phyloP scores from a whole-genome alignment of 805 yeast species.

The Candida sakaeoensis region DNA sequence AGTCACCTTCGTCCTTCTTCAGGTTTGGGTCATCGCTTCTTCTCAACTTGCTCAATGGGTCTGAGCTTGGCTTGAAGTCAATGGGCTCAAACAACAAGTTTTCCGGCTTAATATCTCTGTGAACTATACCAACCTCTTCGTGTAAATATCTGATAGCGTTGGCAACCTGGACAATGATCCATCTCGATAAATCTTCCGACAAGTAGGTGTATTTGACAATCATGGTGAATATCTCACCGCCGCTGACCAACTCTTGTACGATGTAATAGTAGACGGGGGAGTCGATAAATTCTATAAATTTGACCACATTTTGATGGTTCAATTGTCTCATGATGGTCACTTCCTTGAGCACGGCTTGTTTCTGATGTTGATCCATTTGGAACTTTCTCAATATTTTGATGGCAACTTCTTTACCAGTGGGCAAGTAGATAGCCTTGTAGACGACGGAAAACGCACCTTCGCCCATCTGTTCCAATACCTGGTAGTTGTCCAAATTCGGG shows the following conservation, averaged over 20 bases:
- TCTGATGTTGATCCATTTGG: conserved; percentile 58
- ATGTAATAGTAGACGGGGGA: conserved; percentile 59
- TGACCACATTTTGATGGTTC: conserved; percentile 61
- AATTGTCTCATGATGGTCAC: conserved; percentile 70
- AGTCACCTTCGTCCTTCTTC: conserved; percentile 85
- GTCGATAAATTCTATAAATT: conserved; percentile 64
- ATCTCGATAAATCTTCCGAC: conserved; percentile 61
- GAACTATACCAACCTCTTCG: conserved; percentile 72
- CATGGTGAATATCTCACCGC: conserved; percentile 73
- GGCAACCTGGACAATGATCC: conserved; percentile 60
- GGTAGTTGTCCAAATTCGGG: conserved; percentile 40
- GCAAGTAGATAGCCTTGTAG: conserved; percentile 50
- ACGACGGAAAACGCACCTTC: conserved; percentile 84
- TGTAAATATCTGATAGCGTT: conserved; percentile 67
- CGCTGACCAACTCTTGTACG: conserved; percentile 67
- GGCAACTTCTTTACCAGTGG: conserved; percentile 43
- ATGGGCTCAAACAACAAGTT: conserved; percentile 66
- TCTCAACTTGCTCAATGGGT: conserved; percentile 39
- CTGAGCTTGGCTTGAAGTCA: conserved; percentile 42
- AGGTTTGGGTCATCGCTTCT: conserved; percentile 65
- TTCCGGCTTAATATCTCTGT: conserved; percentile 81
- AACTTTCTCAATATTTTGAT: conserved; percentile 64
- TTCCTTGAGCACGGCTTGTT: conserved; percentile 73
- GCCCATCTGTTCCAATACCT: conserved; percentile 53
- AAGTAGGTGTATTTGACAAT: conserved; percentile 66